Base-by-base conservation (phyloP, 2,329 filamentous ascomycete genomes). In the Cytospora schulzeri region DNA sequence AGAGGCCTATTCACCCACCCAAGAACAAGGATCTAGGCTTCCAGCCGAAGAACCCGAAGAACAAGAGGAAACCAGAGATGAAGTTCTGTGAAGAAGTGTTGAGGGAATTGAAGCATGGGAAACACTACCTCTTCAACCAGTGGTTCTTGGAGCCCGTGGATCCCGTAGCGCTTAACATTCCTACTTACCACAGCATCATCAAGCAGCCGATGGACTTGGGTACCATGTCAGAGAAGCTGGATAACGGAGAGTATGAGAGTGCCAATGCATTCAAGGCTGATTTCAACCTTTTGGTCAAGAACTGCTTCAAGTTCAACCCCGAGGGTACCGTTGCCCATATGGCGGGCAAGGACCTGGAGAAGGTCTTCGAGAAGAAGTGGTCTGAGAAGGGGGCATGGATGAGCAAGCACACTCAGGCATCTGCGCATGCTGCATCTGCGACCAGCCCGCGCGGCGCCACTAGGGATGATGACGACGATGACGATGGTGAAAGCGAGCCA, bases 151-250 rank as follows among this genome's bases (percentile, higher is more conserved):
- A 85, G 9, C 91, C 95, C 0, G 95, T 99, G 24, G 95, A 99
- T 74, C 93, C 95, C 0, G 93, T 98, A 41, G 94, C 93, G 0
- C 81, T 98, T 61, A 93, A 94, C 74, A 97, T 98, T 66, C 95
- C 95, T 0, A 89, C 90, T 28, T 99, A 99, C 75, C 92, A 95
- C 75, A 92, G 90, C 72, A 82, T 98, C 67, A 93, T 99, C 79
- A 98, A 97, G 81, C 92, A 93, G 74, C 95, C 95, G 0, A 99
- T 98, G 94, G 94, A 99, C 75, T 82, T 97, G 57, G 83, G 85
- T 19, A 97, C 92, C n/a, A 90, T 97, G 73, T 82, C 85, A 41
- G 83, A 83, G 51, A 96, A 96, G 77, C 82, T 97, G 50, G 87
- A 89, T 70, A 82, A 82, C 15, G 92, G 93, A 29, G 86, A 92